These are phyloP conservation scores for Suillus cothurnatus DNA, from an alignment of 768 basidiomycete genomes.

Conservation along the genomic window DNA sequence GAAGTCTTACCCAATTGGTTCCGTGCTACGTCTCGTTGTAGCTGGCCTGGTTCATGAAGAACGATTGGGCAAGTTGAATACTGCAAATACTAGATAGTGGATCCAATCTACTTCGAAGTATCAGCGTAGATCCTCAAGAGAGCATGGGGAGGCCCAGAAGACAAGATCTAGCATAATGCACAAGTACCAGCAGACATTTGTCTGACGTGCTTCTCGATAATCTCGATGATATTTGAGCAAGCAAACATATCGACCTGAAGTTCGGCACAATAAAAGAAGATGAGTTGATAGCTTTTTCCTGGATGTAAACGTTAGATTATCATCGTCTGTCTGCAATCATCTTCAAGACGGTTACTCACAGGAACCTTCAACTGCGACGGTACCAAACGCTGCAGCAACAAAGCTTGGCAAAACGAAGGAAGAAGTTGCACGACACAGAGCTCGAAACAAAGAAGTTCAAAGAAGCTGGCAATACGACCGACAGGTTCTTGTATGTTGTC, in stretches of 20 bases:
- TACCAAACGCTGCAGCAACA: background rate
- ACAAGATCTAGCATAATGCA: constrained; percentile 20
- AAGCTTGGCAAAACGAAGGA: background rate
- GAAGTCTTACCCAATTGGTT: constrained; percentile 43
- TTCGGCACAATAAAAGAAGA: constrained; percentile 41
- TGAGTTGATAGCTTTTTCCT: constrained; percentile 9
- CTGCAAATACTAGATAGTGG: constrained; percentile 32
- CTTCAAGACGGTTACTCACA: background rate
- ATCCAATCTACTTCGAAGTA: constrained; percentile 7
- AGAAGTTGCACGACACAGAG: background rate
- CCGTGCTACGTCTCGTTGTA: constrained; percentile 45
- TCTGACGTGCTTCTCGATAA: constrained; percentile 12
- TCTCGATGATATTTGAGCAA: constrained; percentile 26
- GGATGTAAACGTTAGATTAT: constrained; percentile 9
- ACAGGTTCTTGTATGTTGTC: background rate
- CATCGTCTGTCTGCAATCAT: background rate
- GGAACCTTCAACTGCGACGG: background rate
- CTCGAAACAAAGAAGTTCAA: background rate
- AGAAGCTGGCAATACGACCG: background rate
- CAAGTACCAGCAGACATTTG: constrained; percentile 46
- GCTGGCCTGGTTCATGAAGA: constrained; percentile 51
- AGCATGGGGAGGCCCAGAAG: background rate
- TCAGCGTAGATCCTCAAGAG: background rate
- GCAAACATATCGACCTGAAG: constrained; percentile 36
- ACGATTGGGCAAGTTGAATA: constrained; percentile 45